A percentile compares a stretch with the other conserved stretches of the same genome.
These are phyloP conservation scores for Fusarium transvaalense DNA, from an alignment of 2,329 filamentous ascomycete species.

Conservation along the genomic window DNA sequence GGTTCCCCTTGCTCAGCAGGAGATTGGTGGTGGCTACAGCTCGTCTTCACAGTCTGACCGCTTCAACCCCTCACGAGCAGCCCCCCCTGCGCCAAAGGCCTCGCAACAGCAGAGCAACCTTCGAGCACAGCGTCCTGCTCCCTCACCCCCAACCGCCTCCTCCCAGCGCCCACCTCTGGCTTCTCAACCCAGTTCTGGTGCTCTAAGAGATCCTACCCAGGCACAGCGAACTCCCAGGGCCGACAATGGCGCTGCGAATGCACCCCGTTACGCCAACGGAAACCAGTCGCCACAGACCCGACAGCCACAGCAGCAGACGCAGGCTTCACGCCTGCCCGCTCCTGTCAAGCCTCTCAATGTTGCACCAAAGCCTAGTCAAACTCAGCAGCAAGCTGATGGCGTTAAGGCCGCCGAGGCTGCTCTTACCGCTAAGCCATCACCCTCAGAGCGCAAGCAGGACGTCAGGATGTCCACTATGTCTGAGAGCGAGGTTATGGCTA, in stretches of 20 bases:
- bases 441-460: constrained; percentile 84
- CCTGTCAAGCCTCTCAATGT: constrained; percentile 85
- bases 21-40: constrained; percentile 77
- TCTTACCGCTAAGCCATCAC: constrained; percentile 82
- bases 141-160: constrained; percentile 68
- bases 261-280: constrained; percentile 70
- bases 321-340: constrained; percentile 65
- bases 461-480: constrained; percentile 99
- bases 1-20: constrained; percentile 86
- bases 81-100: constrained; percentile 81
- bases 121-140: constrained; percentile 83
- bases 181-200: constrained; percentile 64
- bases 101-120: constrained; percentile 66
- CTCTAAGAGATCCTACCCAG: constrained; percentile 59
- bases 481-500: constrained; percentile 96
- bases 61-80: constrained; percentile 87
- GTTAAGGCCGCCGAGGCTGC: constrained; percentile 92
- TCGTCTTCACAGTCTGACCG: constrained; percentile 65
- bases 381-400: constrained; percentile 68
- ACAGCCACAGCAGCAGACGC: constrained; percentile 60
- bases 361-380: constrained; percentile 70
- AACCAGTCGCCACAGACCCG: constrained; percentile 64
- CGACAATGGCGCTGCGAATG: constrained; percentile 62
- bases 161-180: constrained; percentile 60
- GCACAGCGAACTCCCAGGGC: constrained; percentile 58